Base-by-base conservation (phyloP, 306 rosid genomes). In the Fragaria vesca region DNA sequence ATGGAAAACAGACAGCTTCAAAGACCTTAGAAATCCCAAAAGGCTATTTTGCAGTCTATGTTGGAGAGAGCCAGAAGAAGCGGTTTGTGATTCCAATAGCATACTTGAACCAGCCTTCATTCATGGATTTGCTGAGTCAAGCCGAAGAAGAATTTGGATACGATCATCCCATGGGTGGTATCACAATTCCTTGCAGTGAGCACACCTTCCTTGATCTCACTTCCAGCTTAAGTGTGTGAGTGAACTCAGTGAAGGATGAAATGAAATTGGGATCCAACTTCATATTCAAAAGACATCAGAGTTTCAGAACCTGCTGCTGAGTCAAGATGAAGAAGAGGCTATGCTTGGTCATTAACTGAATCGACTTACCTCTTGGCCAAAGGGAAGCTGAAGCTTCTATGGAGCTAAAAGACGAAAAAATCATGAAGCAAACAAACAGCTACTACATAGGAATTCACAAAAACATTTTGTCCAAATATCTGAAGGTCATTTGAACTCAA, bases 291-390 rank as follows among this genome's bases (percentile, higher is more conserved):
- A n/a, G 4, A 7, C 36, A 24, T 10, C 34, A 0, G 7, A 60
- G 5, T 24, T 24, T 12, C 36, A 4, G 36, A 66, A 21, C 52
- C 20, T 24, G 36, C 34, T 60, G 36, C 66, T 5, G 54, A 68
- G 34, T 43, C 11, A 24, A 5, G 40, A 69, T 55, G 40, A 21
- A n/a, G 77, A 73, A 12, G 76, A 55, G 45, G 86, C 65, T 10
- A 6, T 28, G 18, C n/a, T 6, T 6, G 36, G 20, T 52, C n/a
- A 8, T 55, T 34, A 24, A 32, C 57, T 34, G 32, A 55, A 55
- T 1, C 30, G 46, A 50, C 46, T 52, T 1, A 51, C 48, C 38
- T 18, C 46, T 55, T 40, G 12, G 51, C 15, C 11, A 16, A 40
- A 3, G 2, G 6, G 32, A 40, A n/a, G 15, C 5, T 24, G 17